Conservation (phyloP, 805 yeast species). For the Candida pseudoglaebosa region DNA sequence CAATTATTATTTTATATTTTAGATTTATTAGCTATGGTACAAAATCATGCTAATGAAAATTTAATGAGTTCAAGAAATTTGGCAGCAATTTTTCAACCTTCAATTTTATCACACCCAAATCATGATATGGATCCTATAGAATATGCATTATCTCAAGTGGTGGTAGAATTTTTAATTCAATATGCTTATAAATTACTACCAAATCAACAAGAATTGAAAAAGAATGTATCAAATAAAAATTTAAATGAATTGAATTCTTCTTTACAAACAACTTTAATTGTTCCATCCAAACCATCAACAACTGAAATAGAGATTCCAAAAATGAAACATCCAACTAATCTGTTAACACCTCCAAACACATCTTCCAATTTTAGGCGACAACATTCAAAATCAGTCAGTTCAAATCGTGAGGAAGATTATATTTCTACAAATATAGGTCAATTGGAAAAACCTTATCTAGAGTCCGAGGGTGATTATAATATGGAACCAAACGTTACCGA, state of each 20-base stretch:
- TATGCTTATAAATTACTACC: slow-evolving; percentile 79
- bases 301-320: neutral
- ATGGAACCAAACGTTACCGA: slow-evolving; percentile 8
- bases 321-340: neutral
- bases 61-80: slow-evolving; percentile 90
- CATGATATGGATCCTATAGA: slow-evolving; percentile 93
- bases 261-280: neutral
- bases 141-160: slow-evolving; percentile 80
- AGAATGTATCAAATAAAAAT: slow-evolving; percentile 4
- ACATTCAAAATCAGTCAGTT: slow-evolving; percentile 33
- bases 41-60: slow-evolving; percentile 70
- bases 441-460: slow-evolving; percentile 38
- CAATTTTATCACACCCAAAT: slow-evolving; percentile 86
- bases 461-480: slow-evolving; percentile 40
- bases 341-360: neutral
- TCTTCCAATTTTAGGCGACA: slow-evolving; percentile 13
- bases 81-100: slow-evolving; percentile 96
- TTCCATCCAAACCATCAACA: neutral
- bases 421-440: slow-evolving; percentile 30
- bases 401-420: slow-evolving; percentile 31
- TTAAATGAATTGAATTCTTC: slow-evolving; percentile 4
- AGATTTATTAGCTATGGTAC: slow-evolving; percentile 82
- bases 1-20: slow-evolving; percentile 82
- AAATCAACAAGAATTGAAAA: slow-evolving; percentile 17
- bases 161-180: slow-evolving; percentile 83